phyloP scores from a whole-genome alignment of 73 alveolate species.

The Tetrahymena thermophila region DNA sequence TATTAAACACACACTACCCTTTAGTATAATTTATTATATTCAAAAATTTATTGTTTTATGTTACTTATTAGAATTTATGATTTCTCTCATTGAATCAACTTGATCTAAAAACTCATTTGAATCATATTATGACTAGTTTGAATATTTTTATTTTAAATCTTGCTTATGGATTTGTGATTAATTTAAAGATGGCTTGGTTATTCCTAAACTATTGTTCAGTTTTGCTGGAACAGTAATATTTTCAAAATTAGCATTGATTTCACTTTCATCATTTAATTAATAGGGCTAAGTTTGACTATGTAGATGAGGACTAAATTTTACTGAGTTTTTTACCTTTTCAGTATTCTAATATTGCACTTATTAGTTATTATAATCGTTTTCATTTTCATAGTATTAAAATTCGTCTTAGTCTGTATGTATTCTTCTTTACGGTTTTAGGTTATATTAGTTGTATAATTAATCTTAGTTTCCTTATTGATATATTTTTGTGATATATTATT shows the following conservation, averaged over 20 bases:
- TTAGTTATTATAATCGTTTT: too few relatives aligned
- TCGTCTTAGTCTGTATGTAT: background rate
- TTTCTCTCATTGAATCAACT: background rate
- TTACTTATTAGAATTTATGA: background rate
- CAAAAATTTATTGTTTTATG: background rate
- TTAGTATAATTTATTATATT: background rate
- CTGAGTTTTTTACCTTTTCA: background rate
- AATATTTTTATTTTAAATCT: background rate
- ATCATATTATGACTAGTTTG: background rate
- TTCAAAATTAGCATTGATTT: background rate
- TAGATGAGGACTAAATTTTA: background rate
- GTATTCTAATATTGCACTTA: background rate
- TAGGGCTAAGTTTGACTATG: background rate
- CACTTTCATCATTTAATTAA: background rate
- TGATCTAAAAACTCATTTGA: background rate
- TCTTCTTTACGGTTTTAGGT: background rate
- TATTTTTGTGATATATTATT: background rate
- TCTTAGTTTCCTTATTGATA: background rate
- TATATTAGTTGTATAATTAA: background rate
- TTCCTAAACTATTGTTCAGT: background rate
- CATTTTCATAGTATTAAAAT: background rate
- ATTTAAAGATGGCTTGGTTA: background rate
- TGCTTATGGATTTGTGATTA: background rate
- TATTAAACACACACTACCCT: too few relatives aligned
- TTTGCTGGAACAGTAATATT: background rate